Base-by-base conservation (phyloP, 257 asterid species). In the Penstemon barbatus region DNA sequence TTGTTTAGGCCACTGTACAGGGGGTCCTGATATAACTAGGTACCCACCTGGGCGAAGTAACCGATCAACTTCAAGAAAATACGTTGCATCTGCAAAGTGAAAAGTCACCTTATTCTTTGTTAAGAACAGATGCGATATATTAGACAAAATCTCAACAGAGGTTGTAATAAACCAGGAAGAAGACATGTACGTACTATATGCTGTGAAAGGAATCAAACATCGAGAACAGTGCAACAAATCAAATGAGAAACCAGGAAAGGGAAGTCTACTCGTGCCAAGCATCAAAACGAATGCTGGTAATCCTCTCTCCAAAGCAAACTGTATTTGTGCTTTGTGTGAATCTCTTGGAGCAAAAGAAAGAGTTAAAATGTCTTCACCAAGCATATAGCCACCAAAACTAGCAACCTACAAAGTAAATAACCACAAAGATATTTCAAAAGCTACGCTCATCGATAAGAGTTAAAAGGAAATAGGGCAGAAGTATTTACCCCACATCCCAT, bases 291-390 rank as follows among this genome's bases (percentile, higher is more conserved):
- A 86, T 18, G 99, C 96, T 4, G 98, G 98, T 64, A 94, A 13
- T 75, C 99, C 99, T 81, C 98, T 83, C 79, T 94, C 99, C 83
- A 94, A 71, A 49, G 98, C 99, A 73, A 94, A 94, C 69, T 94
- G 99, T 82, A 94, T 91, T 72, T 94, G 98, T 61, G 96, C 78
- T 82, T 91, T 91, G 80, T 89, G 97, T 12, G 98, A 94, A 83
- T 91, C 99, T 75, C 96, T 87, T 51, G 99, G 98, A 70, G 97
- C 99, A 77, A 94, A 91, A 56, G 99, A 91, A 68, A 94, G 91
- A 19, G 98, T 76, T 61, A 91, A 74, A 56, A 94, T 86, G 71
- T 78, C 91, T 71, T 94, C 99, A 8, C 83, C 74, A 55, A 91
- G 95, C 78, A 94, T 85, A 85, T 79, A 87, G 8, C 99, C 99